phyloP scores from a whole-genome alignment of 2,329 filamentous ascomycete genomes.

The Paecilomyces sp. region DNA sequence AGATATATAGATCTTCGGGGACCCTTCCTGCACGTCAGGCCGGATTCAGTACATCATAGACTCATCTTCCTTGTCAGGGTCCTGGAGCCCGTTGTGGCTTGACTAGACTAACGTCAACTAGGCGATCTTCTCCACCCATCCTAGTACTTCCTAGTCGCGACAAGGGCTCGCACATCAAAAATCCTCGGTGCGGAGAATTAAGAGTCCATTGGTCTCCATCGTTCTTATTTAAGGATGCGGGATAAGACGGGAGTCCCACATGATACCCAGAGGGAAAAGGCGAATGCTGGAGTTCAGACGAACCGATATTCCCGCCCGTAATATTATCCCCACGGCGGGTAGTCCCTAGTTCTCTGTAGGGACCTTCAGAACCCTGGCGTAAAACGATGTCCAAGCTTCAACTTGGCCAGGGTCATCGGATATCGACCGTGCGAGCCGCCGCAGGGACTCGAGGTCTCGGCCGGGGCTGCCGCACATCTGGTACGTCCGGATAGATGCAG shows the following conservation, averaged over 20 bases:
- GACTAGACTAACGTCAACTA: not conserved
- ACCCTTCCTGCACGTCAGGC: not conserved
- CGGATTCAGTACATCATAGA: not conserved
- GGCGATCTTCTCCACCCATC: not conserved
- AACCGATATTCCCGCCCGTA: not conserved
- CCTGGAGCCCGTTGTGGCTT: not conserved
- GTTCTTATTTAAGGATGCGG: not conserved
- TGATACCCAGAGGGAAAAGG: not conserved
- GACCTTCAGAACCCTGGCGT: not conserved
- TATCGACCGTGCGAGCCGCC: not conserved
- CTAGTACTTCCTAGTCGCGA: not conserved
- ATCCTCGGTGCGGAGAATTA: not conserved
- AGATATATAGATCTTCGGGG: not conserved
- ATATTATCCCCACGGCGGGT: not conserved
- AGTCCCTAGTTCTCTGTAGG: not conserved
- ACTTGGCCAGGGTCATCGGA: not conserved
- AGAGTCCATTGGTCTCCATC: not conserved
- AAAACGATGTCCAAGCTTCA: not conserved
- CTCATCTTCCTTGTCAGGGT: not conserved
- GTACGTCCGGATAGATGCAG: not conserved
- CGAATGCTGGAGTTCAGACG: not conserved
- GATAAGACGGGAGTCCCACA: not conserved
- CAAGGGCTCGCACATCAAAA: not conserved
- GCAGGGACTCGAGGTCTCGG: not conserved
- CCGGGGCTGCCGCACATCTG: not conserved